Base-by-base conservation (phyloP, 2,329 filamentous ascomycete species). In the Beauveria sp. region DNA sequence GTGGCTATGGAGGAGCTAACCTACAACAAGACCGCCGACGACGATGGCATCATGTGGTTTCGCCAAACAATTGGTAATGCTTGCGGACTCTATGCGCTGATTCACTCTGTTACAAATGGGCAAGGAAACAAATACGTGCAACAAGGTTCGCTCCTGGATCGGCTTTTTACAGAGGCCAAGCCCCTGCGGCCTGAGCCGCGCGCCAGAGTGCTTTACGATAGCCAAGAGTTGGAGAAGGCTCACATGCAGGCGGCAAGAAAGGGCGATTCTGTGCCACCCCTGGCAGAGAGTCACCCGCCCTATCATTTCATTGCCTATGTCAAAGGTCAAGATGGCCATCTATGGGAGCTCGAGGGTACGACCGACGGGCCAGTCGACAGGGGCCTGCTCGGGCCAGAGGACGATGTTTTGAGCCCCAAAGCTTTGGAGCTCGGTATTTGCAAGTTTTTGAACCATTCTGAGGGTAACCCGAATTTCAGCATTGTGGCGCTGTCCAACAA, bases 251-350 rank as follows among this genome's bases (percentile, higher is more conserved):
- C 89, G 5, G 91, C 88, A 5, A 76, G 75, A 2, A 73, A 79
- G 46, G 91, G 91, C 1, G 88, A 91, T 69, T 90, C 88, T 0
- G 72, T 72, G 16, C 82, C 88, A 1, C 88, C 88, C 1, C 69
- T 76, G 20, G 84, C 85, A 12, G 81, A 86, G 14, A 84, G 83
- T 52, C 78, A 79, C 34, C 77, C 86, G 1, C 88, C 89, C 50
- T 78, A 91, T 65, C 91, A 96, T 72, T 96, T 92, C 68, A 87
- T 96, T 45, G 89, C 88, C 47, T 95, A 93, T 70, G 86, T 93
- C 54, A 91, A 88, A 74, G 78, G 77, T 3, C 79, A 82, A 66
- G 83, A 87, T 59, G 80, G 82, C 7, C 78, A 78, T 60, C 70
- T 96, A 47, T 96, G 89, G 86, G 91, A 96, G 76, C 74, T 96